Conservation (phyloP, 2,329 filamentous ascomycete species). For the Graphilbum fragrans region DNA sequence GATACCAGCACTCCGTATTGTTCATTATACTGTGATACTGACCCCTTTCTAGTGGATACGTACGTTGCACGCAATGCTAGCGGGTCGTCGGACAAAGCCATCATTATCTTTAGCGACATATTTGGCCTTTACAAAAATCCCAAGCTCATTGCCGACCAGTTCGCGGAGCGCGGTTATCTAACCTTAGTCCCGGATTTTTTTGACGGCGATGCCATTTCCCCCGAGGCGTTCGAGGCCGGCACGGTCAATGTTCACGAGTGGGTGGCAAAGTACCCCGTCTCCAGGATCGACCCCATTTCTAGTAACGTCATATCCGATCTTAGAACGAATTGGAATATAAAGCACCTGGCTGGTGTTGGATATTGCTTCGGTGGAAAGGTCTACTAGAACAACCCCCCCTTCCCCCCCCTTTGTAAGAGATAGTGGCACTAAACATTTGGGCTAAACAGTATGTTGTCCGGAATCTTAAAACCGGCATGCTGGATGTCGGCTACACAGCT, state of each 20-base stretch:
- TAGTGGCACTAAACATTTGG: too few species aligned
- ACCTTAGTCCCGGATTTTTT: slow-evolving; percentile 60
- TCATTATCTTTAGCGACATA: slow-evolving; percentile 34
- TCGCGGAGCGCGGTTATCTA: slow-evolving; percentile 60
- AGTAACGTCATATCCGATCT: slow-evolving; percentile 43
- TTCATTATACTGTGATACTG: background rate
- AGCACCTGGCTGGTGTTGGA: slow-evolving; percentile 51
- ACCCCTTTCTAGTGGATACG: slow-evolving; percentile 20
- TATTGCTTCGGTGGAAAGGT: slow-evolving; percentile 70
- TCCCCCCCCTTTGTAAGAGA: background rate
- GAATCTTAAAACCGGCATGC: slow-evolving; percentile 48
- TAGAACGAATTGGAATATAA: slow-evolving; percentile 39
- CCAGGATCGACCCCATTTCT: slow-evolving; percentile 39
- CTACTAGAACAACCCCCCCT: background rate
- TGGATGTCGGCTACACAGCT: slow-evolving; percentile 56
- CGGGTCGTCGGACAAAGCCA: slow-evolving; percentile 24
- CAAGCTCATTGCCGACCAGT: slow-evolving; percentile 61
- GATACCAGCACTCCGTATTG: slow-evolving; percentile 36
- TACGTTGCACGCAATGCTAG: slow-evolving; percentile 37
- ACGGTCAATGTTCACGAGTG: slow-evolving; percentile 30
- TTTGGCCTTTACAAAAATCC: slow-evolving; percentile 42
- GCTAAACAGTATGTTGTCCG: slow-evolving; percentile 59
- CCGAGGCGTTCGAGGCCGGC: slow-evolving; percentile 30
- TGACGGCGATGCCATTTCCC: slow-evolving; percentile 47
- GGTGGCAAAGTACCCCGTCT: slow-evolving; percentile 29